A percentile compares a stretch with the other conserved stretches of the same genome.
These are phyloP conservation scores for Colletotrichum musae DNA, from an alignment of 2,329 filamentous ascomycete species.

Conservation along the genomic window DNA sequence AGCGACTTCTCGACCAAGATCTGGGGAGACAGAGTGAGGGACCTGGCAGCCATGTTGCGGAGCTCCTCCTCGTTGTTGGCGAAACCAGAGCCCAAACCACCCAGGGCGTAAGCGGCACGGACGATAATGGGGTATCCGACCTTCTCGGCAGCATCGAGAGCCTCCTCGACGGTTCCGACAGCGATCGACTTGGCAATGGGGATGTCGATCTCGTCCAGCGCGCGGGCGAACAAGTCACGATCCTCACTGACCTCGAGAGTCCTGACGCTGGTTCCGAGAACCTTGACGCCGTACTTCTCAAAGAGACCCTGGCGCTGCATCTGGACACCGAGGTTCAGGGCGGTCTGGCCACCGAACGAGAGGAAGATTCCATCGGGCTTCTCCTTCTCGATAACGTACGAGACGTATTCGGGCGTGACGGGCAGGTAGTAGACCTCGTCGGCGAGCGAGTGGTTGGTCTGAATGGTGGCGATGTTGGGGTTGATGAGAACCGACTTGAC, in stretches of 20 bases:
- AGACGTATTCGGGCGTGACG: slow-evolving; percentile 97
- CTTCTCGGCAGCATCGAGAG: slow-evolving; percentile 85
- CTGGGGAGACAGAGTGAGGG: slow-evolving; percentile 93
- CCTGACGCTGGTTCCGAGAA: slow-evolving; percentile 93
- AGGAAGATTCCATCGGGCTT: slow-evolving; percentile 97
- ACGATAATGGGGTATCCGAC: slow-evolving; percentile 99
- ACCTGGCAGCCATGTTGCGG: slow-evolving; percentile 91
- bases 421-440: slow-evolving; percentile 99
- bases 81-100: slow-evolving; percentile 96
- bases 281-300: slow-evolving; percentile 94
- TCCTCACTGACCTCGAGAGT: slow-evolving; percentile 96
- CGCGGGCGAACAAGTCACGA: slow-evolving; percentile 95
- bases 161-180: slow-evolving; percentile 91
- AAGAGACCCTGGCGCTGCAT: slow-evolving; percentile 98
- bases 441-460: slow-evolving; percentile 95
- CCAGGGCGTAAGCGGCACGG: slow-evolving; percentile 94
- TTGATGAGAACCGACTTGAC: slow-evolving; percentile 95
- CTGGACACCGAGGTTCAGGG: slow-evolving; percentile 94
- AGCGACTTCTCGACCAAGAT: slow-evolving; percentile 98
- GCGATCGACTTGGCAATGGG: slow-evolving; percentile 97
- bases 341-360: slow-evolving; percentile 97
- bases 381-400: slow-evolving; percentile 97
- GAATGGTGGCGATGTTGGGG: slow-evolving; percentile 98
- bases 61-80: slow-evolving; percentile 95
- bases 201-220: slow-evolving; percentile 96